Base-by-base conservation (phyloP, 2,329 filamentous ascomycete species). In the Ophiocordyceps camponoti-saundersi region DNA sequence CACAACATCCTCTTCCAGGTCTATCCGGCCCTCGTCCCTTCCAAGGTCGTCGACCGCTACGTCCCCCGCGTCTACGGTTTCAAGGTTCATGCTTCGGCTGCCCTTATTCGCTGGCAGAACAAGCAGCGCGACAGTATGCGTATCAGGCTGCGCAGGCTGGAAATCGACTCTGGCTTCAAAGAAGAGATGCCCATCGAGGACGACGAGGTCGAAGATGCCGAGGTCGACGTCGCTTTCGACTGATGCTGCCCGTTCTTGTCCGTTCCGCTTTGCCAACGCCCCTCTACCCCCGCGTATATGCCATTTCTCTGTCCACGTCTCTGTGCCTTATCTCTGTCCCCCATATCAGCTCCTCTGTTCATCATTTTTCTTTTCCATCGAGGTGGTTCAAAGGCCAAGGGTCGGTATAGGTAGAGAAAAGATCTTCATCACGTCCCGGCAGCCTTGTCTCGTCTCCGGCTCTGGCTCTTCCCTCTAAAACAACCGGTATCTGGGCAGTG, bases 1-100 rank as follows among this genome's bases (percentile, higher is more conserved):
- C 90, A 95, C 73, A 95, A 95, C 68, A 95, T 98, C 65, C 79
- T 98, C 51, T 96, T 98, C 71, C 92, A 98, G 65, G 92, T 98
- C 47, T 96, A 96, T 62, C 90, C 92, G 6, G 80, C 85, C 22
- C 74, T 98, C 55, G 79, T 93, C 46, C 92, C 92, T 3, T 71
- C 79, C 54, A 98, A 96, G 73, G 87, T 79, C 55, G 72, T 80
- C 51, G 80, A 87, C 53, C 79, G 92, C 54, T 95, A 96, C 65
- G 77, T 90, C 48, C 92, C 92, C 22, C 79, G 85, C 49, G 83
- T 94, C 50, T 98, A 92, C 63, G 92, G 92, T 32, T 98, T 98
- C 73, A 87, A 86, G 59, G 88, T 98, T 6, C 92, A 98, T 66
- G 85, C 88, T 5, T 77, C 83, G 16, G 90, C 92, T 1, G 82